Base-by-base conservation (phyloP, 2,329 filamentous ascomycete species). In the Scedosporium minutisporum region DNA sequence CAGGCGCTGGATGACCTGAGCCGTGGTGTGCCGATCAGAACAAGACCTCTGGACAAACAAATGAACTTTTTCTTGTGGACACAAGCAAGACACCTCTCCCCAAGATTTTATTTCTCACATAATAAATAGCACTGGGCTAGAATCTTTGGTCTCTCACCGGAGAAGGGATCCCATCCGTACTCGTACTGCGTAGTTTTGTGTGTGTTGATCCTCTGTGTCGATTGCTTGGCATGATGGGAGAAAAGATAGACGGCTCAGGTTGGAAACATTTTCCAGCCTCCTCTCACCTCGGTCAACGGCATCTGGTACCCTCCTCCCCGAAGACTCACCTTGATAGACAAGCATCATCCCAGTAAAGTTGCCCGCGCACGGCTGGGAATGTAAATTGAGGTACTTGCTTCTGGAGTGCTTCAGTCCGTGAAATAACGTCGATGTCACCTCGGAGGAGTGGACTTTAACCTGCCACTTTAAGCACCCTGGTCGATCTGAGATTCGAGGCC, bases 261-360 rank as follows among this genome's bases (percentile, higher is more conserved):
- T 25, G 23, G 12, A 23, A 14, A 27, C 23, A n/a, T 3, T 55
- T 23, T n/a, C 51, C 51, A 55, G 23, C 51, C 51, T 23, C 51
- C 51, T 48, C 51, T 55, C 51, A 55, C 51, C 51, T 55, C 51
- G 51, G 51, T 55, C 51, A 55, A 55, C 51, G 51, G 51, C 51
- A 55, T 23, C 51, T 55, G 51, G 23, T 55, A 27, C 51, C 51
- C 51, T 55, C 23, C 12, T 55, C 23, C 23, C 51, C 51, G 21
- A 25, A 23, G 18, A 7, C 21, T 55, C 51, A 55, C 51, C 51
- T 55, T 23, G 18, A 10, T 23, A 16, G 3, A 18, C 51, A 10
- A 23, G 51, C 51, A 55, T 14, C 21, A 55, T 25, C 51, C 51
- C 29, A n/a, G 51, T 38, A 38, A 12, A 14, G 33, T 55, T 27